These are phyloP conservation scores for Ulota crispa DNA, from an alignment of 225 moss, liverwort and hornwort species.

Conservation along the genomic window DNA sequence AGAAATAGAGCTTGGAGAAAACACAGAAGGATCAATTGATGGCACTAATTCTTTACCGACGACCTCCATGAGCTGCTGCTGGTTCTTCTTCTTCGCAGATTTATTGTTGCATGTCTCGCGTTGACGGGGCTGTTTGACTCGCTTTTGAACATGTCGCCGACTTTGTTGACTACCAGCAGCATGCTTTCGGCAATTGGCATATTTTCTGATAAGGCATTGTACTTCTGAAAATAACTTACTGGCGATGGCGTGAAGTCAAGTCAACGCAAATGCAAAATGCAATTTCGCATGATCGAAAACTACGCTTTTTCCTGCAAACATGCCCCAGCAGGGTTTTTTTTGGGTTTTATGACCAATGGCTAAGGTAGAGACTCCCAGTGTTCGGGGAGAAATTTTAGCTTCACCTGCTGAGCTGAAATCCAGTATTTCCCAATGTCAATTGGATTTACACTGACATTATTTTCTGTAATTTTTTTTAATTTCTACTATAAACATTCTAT, in stretches of 20 bases:
- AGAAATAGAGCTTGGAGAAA: neutral
- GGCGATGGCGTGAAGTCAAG: neutral
- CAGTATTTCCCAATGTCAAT: too few species aligned
- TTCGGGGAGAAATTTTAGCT: too few species aligned
- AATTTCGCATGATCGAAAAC: too few species aligned
- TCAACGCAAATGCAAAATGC: neutral
- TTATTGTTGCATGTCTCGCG: neutral
- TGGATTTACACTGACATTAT: too few species aligned
- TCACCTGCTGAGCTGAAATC: too few species aligned
- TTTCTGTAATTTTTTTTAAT: too few species aligned
- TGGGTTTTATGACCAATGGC: too few species aligned
- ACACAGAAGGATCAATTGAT: neutral
- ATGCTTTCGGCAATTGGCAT: neutral
- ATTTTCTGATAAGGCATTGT: neutral
- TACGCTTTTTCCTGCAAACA: too few species aligned
- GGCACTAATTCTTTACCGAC: neutral
- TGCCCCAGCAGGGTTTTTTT: too few species aligned
- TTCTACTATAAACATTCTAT: too few species aligned
- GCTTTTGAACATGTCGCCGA: neutral
- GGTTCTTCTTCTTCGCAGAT: neutral
- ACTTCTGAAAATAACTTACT: neutral
- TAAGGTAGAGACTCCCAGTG: too few species aligned
- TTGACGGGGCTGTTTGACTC: neutral
- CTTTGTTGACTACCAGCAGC: constrained; percentile 15
- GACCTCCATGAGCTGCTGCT: neutral